Evolutionary conservation across 139 green algal species (phyloP), one percentile per base, ranked within the genome.

Genomic region (Trebouxia sp.): DNA sequence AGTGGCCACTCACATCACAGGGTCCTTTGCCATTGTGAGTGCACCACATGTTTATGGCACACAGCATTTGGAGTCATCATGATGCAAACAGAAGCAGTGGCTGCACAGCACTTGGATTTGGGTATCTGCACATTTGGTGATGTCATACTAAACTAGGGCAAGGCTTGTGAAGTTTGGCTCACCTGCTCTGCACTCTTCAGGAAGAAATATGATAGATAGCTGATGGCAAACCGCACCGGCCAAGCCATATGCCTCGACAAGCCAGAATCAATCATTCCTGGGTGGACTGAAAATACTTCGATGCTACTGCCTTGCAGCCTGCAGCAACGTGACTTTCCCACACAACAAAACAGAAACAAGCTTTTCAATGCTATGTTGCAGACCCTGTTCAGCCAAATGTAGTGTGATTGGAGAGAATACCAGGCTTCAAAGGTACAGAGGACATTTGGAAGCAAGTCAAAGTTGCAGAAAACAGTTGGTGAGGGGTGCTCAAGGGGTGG

Each of bases 231-330:
- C 9, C 37, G n/a, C 30, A 50, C 0, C 35, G 37, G 1, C 12
- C 37, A 28, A 30, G 62, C 37, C 38, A 77, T 35, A 20, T 77
- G 67, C 11, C 67, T n/a, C 8, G 39, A 35, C 26, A 77, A 55
- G 41, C 55, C 55, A 6, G 67, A 55, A 6, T 22, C 39, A 10
- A 77, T 53, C 28, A 20, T 38, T 6, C 67, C 87, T 9, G 87
- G 87, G 69, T 87, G 83, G 72, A 91, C n/a, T 26, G 85, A 81
- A 51, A 86, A 90, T 7, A 66, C 85, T 41, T 90, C 70, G 56
- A 92, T 80, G 41, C 78, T 82, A 5, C 77, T 85, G 66, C 85
- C 85, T 53, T 90, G 35, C 11, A 65, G 30, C 43, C 58, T 76
- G 67, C 67, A 77, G 35, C 24, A 75, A n/a, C n/a, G n/a, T n/a